Evolutionary conservation across 1,139 yeast species (phyloP), one percentile per base, ranked within the genome.

Genomic region (Hemisphaericaspora subhashii): DNA sequence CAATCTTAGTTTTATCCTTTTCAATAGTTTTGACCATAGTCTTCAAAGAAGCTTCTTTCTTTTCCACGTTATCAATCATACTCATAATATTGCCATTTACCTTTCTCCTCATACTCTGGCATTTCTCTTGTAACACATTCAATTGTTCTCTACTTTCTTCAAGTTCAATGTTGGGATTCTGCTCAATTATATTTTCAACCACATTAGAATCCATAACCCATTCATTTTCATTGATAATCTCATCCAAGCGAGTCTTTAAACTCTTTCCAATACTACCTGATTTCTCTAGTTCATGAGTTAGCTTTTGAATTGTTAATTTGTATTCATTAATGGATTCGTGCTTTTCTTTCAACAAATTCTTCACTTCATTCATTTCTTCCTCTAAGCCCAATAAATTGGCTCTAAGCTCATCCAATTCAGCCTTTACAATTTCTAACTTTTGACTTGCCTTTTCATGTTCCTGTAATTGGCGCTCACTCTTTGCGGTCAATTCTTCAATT

Each of bases 31-130:
- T 77, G 43, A 94, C 84, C 90, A 88, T 89, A 7, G 79, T 77
- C 51, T 80, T 83, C 52, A 94, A 72, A 7, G 92, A 74, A 2
- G 73, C 63, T 58, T 90, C 98, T 56, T 89, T 88, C 71, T 85
- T 86, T 58, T 90, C 97, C 15, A 89, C 95, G 48, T 84, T 86
- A 53, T 90, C 98, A 50, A 94, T 88, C 88, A 89, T 86, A 52
- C 83, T 82, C 90, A 90, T 87, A 46, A 92, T 92, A 54, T 89
- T 86, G 10, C 86, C 77, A 54, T 90, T 90, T 22, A 92, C 96
- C 50, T 83, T 86, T 44, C 90, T 74, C 64, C 79, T 84, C 86
- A 90, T 81, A n/a, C 79, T 79, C 44, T 79, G 77, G 53, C 81
- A 81, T 44, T 81, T 75, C 22, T 79, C 87, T 32, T 75, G 69